These are phyloP conservation scores for Diplodia corticola DNA, from an alignment of 2,329 filamentous ascomycete genomes.

Conservation along the genomic window DNA sequence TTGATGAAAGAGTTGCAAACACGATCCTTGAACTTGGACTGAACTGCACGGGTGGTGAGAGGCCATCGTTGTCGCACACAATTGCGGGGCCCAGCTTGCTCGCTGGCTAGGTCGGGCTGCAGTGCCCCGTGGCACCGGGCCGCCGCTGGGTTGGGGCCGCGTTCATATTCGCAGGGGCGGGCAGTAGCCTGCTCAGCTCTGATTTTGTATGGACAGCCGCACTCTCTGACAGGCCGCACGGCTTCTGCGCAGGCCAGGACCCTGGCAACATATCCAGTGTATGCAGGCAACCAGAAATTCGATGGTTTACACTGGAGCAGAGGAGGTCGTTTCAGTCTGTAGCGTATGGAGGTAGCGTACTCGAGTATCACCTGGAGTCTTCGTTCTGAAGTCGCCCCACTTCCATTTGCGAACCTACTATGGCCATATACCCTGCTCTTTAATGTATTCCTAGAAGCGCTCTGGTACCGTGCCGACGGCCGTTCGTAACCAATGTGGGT, in stretches of 20 bases:
- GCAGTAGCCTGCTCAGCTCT: background rate
- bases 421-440: background rate
- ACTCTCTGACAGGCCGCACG: constrained; percentile 15
- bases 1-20: background rate
- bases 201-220: background rate
- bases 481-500: constrained; percentile 10
- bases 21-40: background rate
- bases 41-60: background rate
- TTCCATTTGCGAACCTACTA: background rate
- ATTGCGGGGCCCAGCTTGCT: background rate
- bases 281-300: background rate
- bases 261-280: background rate
- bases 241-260: background rate
- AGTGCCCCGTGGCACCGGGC: background rate
- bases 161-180: background rate
- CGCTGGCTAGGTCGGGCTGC: constrained; percentile 2
- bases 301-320: background rate
- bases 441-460: background rate
- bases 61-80: background rate
- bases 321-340: background rate
- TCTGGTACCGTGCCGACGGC: background rate
- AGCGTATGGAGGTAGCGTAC: background rate
- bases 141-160: background rate
- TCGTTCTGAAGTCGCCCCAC: constrained; percentile 1
- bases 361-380: background rate